Base-by-base conservation (phyloP, 805 yeast species). In the Ogataea saltuana region DNA sequence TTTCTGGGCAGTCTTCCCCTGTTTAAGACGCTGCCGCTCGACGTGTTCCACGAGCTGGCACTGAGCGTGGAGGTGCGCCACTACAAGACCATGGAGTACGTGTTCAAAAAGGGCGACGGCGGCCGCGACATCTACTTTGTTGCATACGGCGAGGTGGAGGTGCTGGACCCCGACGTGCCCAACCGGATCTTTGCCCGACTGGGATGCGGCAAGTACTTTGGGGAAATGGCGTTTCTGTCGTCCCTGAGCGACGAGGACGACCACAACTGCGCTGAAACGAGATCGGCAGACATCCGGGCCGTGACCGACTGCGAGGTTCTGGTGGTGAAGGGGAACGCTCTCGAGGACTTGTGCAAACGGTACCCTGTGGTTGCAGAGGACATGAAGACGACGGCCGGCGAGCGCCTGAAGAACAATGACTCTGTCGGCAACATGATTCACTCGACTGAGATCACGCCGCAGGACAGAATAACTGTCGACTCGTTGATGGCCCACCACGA, bases 151-250 rank as follows among this genome's bases (percentile, higher is more conserved):
- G 83, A 79, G 52, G 86, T 83, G 4, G 90, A 85, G 58, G 87
- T 83, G 0, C 45, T 83, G 7, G 53, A 61, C 38, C 51, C 56
- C 3, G 78, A 68, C 35, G 63, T 66, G 2, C 54, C 65, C 21
- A 63, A 65, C 15, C 62, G 64, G 26, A 66, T 74, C 1, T 58
- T 80, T 28, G 88, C 86, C 4, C 70, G 87, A 44, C 64, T 85
- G 19, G 72, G 78, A 2, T 63, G 78, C 12, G 87, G 85, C 16
- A 74, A 80, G 25, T 83, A 81, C 61, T 83, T 85, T 64, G 93
- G 93, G 17, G 91, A 84, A 60, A 81, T 84, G 82, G 76, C 87
- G 0, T 85, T 84, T 52, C 61, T 85, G 31, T 67, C 78, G 3
- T 70, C 71, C 10, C 54, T 80, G 16, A 45, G 60, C 29, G 56